Base-by-base conservation (phyloP, 352 stramenopile species). In the Ochromonadaceae sp. region DNA sequence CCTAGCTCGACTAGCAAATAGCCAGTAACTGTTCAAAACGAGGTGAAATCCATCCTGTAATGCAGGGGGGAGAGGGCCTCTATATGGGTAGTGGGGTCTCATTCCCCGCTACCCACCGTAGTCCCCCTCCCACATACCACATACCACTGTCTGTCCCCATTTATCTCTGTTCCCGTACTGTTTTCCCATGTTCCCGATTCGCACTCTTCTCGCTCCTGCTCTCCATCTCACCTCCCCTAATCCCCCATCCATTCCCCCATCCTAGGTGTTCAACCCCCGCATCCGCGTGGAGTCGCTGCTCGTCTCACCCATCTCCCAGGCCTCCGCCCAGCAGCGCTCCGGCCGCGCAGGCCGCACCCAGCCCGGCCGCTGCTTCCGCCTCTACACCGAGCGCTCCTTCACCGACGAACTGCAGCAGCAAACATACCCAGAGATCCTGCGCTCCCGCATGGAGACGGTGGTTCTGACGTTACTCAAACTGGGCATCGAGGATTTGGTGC, bases 321-420 rank as follows among this genome's bases (percentile, higher is more conserved):
- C 91, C n/a, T 87, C 84, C n/a, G 90, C 91, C 0, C 80, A 94
- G 67, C 91, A 98, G 73, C 78, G 92, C 34, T 80, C 85, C 10
- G 92, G 92, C 70, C 87, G 92, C 67, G 93, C 93, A 0, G 94
- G 94, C 22, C 80, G 93, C 67, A 98, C 91, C 0, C 72, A 82
- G 20, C 86, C 93, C 0, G 94, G 94, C 28, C 98, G 98, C 67
- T 98, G 92, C 69, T 99, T 95, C 70, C 85, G 93, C 0, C 75
- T 99, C 14, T 99, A 99, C 75, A 98, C 94, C 1, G 92, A 98
- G 74, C 79, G 92, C 59, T 94, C 84, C 42, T 99, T 98, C 76
- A 72, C 93, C 69, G 79, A 92, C 15, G 91, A 99, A 72, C 77
- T 99, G 55, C 88, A 97, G 71, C 89, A 98, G 70, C 92, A 97